Base-by-base conservation (phyloP, 192 early-diverging fungal genomes). In the Coemansia sp. region DNA sequence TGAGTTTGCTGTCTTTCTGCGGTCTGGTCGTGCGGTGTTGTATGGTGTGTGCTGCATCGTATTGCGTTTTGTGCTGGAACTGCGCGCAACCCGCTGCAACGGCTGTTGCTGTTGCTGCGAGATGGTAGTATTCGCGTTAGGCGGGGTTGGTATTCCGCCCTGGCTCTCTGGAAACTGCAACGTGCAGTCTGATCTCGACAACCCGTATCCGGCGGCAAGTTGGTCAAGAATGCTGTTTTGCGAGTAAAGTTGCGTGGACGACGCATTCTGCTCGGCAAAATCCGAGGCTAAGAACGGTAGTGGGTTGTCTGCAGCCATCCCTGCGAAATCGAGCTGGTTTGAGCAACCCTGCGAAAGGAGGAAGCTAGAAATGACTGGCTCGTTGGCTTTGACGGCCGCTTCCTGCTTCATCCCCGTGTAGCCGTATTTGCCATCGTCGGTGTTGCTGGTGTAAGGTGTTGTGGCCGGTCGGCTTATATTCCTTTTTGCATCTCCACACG, bases 301-400 rank as follows among this genome's bases (percentile, higher is more conserved):
- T n/a, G 66, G 47, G 22, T 61, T 44, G 13, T 68, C 60, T 6
- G 50, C 31, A 23, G 61, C 76, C 76, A 79, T 79, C 3, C 76
- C 76, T 0, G 70, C 65, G 58, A 72, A 65, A 27, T 63, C 62
- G 15, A 69, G 67, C 50, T 72, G 70, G 19, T 36, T 56, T 33
- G 57, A 48, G 44, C 44, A 48, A 1, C 44, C 45, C 2, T 61
- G 59, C 23, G 42, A 14, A 25, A 63, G 29, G 8, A 57, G 59
- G 14, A 37, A 54, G 14, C 52, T 54, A 17, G 52, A 9, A 0
- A 31, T 30, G 17, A 2, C 29, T 15, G 7, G 52, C 8, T 30
- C 3, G 4, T 33, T 15, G 2, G 52, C 29, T 2, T 29, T 30
- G n/a, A 14, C 48, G 28, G 30, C 19, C 29, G n/a, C n/a, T n/a